These are phyloP conservation scores for Lepidium didymum DNA, from an alignment of 345 rosid genomes.

Conservation along the genomic window DNA sequence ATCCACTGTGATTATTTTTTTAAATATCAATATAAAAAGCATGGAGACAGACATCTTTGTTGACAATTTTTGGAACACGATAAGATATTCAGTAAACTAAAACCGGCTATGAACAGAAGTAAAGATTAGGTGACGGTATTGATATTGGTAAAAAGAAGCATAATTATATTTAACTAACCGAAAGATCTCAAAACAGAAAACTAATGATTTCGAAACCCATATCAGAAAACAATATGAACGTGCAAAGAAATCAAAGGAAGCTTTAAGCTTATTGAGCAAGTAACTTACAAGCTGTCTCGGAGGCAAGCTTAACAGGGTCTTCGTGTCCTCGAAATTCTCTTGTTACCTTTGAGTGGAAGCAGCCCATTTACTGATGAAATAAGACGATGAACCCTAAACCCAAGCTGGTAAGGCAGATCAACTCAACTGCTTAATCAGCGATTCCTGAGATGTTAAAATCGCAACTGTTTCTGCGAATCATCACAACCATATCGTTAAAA, in stretches of 20 bases:
- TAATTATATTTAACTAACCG: neutral
- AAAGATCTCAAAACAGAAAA: neutral
- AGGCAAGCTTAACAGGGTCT: slow-evolving; percentile 80
- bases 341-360: slow-evolving; percentile 67
- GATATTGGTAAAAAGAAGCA: neutral
- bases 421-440: neutral
- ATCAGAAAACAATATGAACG: neutral
- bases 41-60: neutral
- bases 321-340: slow-evolving; percentile 76
- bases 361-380: slow-evolving; percentile 71
- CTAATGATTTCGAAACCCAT: neutral
- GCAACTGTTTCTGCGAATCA: slow-evolving; percentile 16
- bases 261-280: neutral
- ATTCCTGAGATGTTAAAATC: slow-evolving; percentile 7
- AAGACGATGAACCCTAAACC: neutral
- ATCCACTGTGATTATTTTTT: neutral
- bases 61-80: neutral
- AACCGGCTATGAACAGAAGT: neutral
- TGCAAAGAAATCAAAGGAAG: neutral
- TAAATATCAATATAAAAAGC: neutral
- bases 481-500: neutral
- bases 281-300: slow-evolving; percentile 85
- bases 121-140: neutral
- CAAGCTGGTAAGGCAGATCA: neutral
- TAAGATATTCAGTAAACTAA: neutral